Base-by-base conservation (phyloP, 108 stramenopile genomes). In the Phaeodactylum tricornutum region DNA sequence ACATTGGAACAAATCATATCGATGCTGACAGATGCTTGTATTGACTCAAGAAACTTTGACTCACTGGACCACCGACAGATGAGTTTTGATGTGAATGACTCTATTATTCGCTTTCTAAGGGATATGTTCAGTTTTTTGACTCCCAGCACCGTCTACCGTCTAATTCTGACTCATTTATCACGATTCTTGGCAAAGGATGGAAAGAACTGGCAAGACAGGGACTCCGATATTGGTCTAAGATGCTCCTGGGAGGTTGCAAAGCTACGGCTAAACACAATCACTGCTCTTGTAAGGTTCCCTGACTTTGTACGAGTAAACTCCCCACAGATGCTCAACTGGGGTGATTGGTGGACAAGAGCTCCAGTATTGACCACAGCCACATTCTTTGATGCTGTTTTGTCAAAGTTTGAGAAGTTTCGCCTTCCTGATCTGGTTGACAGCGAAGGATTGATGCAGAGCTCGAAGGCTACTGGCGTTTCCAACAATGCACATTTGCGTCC, bases 71-170 rank as follows among this genome's bases (percentile, higher is more conserved):
- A 76, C 29, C 82, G 80, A 31, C 73, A 85, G 45, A 85, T 67
- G 12, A 77, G 82, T 45, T 77, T 80, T 36, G 85, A 84, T 56
- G 90, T 92, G n/a, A 92, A 92, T 52, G 85, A 92, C 40, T 79
- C 83, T 14, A 77, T 87, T 41, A 79, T 87, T 41, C 43, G 64
- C 25, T 87, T 87, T 49, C 37, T 92, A 20, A 66, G 85, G 3
- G 90, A 92, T 48, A 50, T 87, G 57, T 92, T 81, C 61, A 73
- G 84, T 17, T 69, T 83, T 19, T 50, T 92, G 14, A 78, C 80
- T 43, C 64, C 75, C 5, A 56, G 50, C 59, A 44, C 59, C 37
- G 85, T 83, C 1, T 73, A 87, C 53, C 70, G 83, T 32, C 64
- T 92, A 19, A 66, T 78, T 12, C 49, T 81, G 48, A 36, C 70